Base-by-base conservation (phyloP, 495 filamentous ascomycete genomes). In the Penicillium odoratum region DNA sequence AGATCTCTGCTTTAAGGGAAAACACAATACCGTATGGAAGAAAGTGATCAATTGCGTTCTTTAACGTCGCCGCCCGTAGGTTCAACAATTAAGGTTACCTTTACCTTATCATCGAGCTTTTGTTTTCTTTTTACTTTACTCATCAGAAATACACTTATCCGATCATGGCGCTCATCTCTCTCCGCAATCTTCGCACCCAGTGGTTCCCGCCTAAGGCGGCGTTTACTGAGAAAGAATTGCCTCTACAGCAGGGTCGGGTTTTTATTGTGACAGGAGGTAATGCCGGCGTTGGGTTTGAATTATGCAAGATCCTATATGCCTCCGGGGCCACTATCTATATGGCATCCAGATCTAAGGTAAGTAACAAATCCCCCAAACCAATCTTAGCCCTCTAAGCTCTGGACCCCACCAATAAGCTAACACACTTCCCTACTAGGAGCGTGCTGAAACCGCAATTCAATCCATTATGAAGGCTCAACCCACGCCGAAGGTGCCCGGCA, bases 201-300 rank as follows among this genome's bases (percentile, higher is more conserved):
- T 52, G 15, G 21, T 58, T 36, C 18, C 56, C 56, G 3, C 56
- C 56, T 26, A 7, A 40, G 18, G 48, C 56, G 18, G 44, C 38
- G 9, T 98, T 98, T 66, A 89, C 88, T 15, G 93, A 98, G 72
- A 92, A 94, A 69, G 89, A 98, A 67, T 80, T 95, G 25, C 88
- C 92, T 2, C 90, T 89, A 29, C 92, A 85, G 65, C 85, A 85
- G 56, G 80, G 80, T 13, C 67, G 61, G 10, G 52, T 61, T 11
- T 59, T 66, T 42, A 65, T 71, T 18, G 55, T 76, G 30, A 76
- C 73, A 5, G 73, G 73, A 0, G 70, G 60, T 1, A 71, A 69
- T 64, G 11, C 64, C 50, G 60, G 75, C 56, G 15, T 79, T 16
- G 76, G 76, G 2, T 65, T 60, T 28, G 70, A 75, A 60, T 64